Conservation (phyloP, 371 early-diverging fungal species). For the Gilbertella persicaria region DNA sequence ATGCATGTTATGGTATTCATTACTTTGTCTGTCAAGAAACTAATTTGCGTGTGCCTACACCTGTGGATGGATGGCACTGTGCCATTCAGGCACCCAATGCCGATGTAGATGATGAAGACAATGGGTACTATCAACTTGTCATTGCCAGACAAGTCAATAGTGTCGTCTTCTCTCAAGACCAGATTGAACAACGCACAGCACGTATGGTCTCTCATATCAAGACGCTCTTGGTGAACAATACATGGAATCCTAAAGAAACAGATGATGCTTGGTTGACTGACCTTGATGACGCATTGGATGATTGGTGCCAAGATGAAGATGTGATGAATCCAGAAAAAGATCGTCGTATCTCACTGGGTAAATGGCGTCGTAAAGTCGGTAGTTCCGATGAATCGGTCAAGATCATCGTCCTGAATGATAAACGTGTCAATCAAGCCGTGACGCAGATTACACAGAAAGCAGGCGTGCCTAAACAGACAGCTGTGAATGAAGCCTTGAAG, state of each 20-base stretch:
- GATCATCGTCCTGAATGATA: slow-evolving; percentile 51
- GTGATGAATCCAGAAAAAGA: slow-evolving; percentile 30
- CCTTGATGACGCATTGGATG: slow-evolving; percentile 48
- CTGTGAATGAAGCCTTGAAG: slow-evolving; percentile 49
- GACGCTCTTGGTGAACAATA: slow-evolving; percentile 21
- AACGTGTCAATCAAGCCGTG: slow-evolving; percentile 47
- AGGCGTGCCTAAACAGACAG: slow-evolving; percentile 50
- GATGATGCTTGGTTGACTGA: slow-evolving; percentile 52
- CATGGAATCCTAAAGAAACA: slow-evolving; percentile 11
- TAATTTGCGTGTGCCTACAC: slow-evolving; percentile 29
- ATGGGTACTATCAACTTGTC: slow-evolving; percentile 16
- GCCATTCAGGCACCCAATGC: slow-evolving; percentile 16
- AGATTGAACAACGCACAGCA: slow-evolving; percentile 33
- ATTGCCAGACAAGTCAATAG: slow-evolving; percentile 42
- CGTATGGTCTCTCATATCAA: slow-evolving; percentile 48
- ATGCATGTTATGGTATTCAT: slow-evolving; percentile 52
- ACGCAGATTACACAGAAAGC: slow-evolving; percentile 50
- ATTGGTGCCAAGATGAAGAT: slow-evolving; percentile 47
- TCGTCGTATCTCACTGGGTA: slow-evolving; percentile 36
- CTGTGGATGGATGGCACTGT: slow-evolving; percentile 45
- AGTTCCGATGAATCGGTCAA: slow-evolving; percentile 50
- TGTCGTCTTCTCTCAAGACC: slow-evolving; percentile 34
- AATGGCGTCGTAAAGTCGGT: slow-evolving; percentile 50
- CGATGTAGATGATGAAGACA: slow-evolving; percentile 10
- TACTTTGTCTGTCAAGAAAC: slow-evolving; percentile 45